Percentiles rank a stretch among this genome's conserved stretches.
Evolutionary conservation across 768 basidiomycete genomes (phyloP).

Genomic region (Rhizopogon vulgaris): DNA sequence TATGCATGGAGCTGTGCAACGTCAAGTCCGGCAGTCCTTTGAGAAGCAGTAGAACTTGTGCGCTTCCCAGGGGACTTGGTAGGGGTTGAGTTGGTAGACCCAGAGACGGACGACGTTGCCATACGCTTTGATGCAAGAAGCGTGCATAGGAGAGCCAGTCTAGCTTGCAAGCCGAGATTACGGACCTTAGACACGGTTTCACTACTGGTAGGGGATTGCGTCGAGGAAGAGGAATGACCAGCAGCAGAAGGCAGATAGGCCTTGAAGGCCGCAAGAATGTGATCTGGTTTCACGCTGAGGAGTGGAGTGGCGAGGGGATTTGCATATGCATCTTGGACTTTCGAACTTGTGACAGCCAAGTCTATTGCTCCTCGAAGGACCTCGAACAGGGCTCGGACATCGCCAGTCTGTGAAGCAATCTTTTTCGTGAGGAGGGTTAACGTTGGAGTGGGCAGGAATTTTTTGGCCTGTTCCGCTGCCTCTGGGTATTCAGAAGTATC

Average conservation of each 20-base stretch:
- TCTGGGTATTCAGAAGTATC: constrained; percentile 16
- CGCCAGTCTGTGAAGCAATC: constrained; percentile 75
- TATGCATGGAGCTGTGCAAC: constrained; percentile 56
- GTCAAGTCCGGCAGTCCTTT: constrained; percentile 40
- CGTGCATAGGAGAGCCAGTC: constrained; percentile 59
- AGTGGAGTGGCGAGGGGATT: constrained; percentile 28
- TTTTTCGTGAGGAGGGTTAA: constrained; percentile 73
- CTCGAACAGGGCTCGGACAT: constrained; percentile 76
- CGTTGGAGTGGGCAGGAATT: constrained; percentile 58
- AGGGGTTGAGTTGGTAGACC: constrained; percentile 28
- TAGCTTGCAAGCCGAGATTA: constrained; percentile 67
- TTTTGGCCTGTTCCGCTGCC: constrained; percentile 29
- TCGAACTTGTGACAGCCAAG: constrained; percentile 39
- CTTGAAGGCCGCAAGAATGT: constrained; percentile 72
- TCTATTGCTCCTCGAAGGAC: constrained; percentile 79
- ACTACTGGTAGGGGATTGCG: constrained; percentile 33
- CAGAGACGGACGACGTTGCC: constrained; percentile 46
- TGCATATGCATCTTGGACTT: constrained; percentile 10
- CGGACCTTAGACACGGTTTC: constrained; percentile 64
- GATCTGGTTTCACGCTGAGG: constrained; percentile 51
- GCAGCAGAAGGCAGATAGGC: constrained; percentile 48
- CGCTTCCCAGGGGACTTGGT: constrained; percentile 49
- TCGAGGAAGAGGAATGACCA: constrained; percentile 8
- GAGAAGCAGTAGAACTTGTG: constrained; percentile 26
- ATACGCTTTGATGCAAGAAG: constrained; percentile 60